These are phyloP conservation scores for Exophiala dermatitidis DNA, from an alignment of 2,329 filamentous ascomycete genomes.

Conservation along the genomic window DNA sequence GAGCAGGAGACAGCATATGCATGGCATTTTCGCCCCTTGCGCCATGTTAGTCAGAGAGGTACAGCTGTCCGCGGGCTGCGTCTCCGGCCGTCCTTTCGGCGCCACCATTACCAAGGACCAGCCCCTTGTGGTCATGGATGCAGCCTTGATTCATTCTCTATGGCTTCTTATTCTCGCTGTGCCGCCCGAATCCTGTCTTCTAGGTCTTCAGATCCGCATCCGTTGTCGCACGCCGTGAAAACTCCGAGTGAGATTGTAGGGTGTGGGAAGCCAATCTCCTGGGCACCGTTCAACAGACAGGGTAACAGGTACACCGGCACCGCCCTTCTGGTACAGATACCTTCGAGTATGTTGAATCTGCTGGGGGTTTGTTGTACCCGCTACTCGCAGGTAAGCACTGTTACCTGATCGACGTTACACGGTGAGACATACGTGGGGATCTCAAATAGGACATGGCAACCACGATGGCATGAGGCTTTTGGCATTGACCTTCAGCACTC, in stretches of 20 bases:
- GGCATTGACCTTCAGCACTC: not conserved
- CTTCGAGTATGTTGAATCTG: not conserved
- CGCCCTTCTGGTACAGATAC: slow-evolving; percentile 7
- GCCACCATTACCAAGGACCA: slow-evolving; percentile 1
- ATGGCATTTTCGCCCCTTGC: not conserved
- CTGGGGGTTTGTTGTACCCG: slow-evolving; percentile 1
- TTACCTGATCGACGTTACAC: not conserved
- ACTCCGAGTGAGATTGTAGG: not conserved
- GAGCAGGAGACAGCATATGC: not conserved
- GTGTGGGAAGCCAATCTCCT: not conserved
- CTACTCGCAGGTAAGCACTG: slow-evolving; percentile 2
- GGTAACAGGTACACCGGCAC: slow-evolving; percentile 1
- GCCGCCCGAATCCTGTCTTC: not conserved
- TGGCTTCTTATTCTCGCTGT: not conserved
- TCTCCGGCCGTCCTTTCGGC: not conserved
- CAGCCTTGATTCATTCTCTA: not conserved
- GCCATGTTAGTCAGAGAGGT: not conserved
- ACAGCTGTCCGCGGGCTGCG: not conserved
- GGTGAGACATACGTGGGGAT: slow-evolving; percentile 1
- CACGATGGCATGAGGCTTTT: not conserved
- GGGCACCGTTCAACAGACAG: not conserved
- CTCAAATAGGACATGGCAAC: not conserved
- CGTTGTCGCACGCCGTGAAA: slow-evolving; percentile 1
- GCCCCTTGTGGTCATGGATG: not conserved
- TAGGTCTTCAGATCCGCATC: not conserved